phyloP scores from a whole-genome alignment of 2,329 filamentous ascomycete species.

The Cryphonectria naterciae region DNA sequence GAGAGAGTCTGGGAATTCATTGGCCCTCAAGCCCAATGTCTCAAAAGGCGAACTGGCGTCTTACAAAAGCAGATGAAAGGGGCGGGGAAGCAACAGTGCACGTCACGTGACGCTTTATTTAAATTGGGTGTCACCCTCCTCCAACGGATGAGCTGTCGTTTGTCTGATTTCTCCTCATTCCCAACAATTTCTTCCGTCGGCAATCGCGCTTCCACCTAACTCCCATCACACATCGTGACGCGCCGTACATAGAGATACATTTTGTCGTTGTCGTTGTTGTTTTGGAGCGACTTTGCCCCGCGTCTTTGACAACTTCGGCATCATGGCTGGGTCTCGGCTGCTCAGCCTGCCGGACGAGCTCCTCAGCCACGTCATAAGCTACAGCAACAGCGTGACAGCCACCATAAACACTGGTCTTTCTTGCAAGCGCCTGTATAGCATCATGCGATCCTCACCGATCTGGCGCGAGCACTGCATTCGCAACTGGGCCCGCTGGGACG shows the following conservation, averaged over 20 bases:
- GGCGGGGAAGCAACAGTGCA: background rate
- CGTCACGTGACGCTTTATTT: background rate
- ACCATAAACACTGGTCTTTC: constrained; percentile 51
- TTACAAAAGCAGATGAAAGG: background rate
- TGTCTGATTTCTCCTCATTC: background rate
- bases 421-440: constrained; percentile 52
- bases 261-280: background rate
- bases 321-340: constrained; percentile 7
- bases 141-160: background rate
- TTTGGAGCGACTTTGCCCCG: background rate
- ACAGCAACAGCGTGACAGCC: constrained; percentile 33
- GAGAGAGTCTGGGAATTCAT: background rate
- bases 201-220: background rate
- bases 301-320: background rate
- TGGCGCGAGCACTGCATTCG: constrained; percentile 64
- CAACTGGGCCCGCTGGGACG: constrained; percentile 60
- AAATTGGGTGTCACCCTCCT: background rate
- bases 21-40: background rate
- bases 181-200: background rate
- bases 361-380: constrained; percentile 59
- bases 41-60: background rate
- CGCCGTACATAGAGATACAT: background rate
- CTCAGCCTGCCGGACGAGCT: constrained; percentile 63
- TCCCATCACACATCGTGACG: background rate
- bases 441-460: constrained; percentile 59